Conservation (phyloP, 495 filamentous ascomycete species). For the Hypomontagnella monticulosa region DNA sequence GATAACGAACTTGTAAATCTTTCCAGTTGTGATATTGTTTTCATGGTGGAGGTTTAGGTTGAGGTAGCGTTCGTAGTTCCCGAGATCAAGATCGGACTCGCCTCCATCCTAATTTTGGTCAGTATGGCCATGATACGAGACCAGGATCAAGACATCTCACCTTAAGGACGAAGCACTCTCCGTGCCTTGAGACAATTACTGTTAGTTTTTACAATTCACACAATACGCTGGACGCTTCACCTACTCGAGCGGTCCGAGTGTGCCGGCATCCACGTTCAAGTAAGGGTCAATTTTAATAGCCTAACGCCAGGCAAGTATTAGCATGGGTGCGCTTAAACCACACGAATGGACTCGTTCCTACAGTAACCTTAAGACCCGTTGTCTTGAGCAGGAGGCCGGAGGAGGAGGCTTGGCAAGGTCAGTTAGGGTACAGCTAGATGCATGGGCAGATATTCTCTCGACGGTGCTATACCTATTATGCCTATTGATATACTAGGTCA, state of each 20-base stretch:
- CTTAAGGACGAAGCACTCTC: constrained; percentile 54
- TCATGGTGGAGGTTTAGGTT: constrained; percentile 74
- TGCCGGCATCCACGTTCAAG: constrained; percentile 85
- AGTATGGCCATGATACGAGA: background rate
- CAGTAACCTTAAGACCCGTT: constrained; percentile 69
- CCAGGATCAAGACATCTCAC: constrained; percentile 41
- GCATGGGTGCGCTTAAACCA: background rate
- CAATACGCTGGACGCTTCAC: constrained; percentile 39
- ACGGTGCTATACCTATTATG: constrained; percentile 24
- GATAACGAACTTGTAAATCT: constrained; percentile 90
- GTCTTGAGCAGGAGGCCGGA: constrained; percentile 88
- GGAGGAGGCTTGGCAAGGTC: constrained; percentile 35
- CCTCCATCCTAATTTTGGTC: constrained; percentile 67
- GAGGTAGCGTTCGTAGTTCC: constrained; percentile 86
- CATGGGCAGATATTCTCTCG: background rate
- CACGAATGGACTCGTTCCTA: constrained; percentile 6
- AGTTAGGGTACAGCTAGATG: constrained; percentile 27
- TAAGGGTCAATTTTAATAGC: constrained; percentile 81
- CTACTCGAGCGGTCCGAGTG: constrained; percentile 75
- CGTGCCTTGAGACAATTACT: constrained; percentile 38
- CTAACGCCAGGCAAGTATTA: background rate
- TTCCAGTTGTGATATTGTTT: constrained; percentile 95
- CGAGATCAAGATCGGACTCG: constrained; percentile 91
- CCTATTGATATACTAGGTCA: constrained; percentile 17
- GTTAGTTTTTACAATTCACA: constrained; percentile 11